Conservation (phyloP, 2,329 filamentous ascomycete genomes). For the Zalaria obscura region DNA sequence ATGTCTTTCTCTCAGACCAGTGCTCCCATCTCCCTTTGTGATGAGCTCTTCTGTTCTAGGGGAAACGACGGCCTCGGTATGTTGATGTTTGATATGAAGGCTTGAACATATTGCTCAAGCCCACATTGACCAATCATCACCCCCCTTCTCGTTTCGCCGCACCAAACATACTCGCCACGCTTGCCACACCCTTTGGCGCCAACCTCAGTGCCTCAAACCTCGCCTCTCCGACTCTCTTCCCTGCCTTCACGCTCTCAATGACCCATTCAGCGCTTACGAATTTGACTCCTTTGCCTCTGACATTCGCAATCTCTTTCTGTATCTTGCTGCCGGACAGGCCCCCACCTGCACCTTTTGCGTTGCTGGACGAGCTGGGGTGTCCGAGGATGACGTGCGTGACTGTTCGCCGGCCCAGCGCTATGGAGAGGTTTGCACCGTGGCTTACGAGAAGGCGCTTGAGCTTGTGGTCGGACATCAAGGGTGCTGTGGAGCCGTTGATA, state of each 20-base stretch:
- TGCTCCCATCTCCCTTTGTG: too few relatives aligned
- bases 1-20: too few relatives aligned
- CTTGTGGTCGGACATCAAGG: slow-evolving; percentile 70
- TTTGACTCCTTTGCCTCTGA: slow-evolving; percentile 56
- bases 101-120: too few relatives aligned
- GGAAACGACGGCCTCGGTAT: too few relatives aligned
- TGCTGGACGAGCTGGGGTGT: slow-evolving; percentile 27
- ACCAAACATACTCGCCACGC: slow-evolving; percentile 43
- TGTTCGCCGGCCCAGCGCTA: slow-evolving; percentile 54
- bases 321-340: slow-evolving; percentile 66
- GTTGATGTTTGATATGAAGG: too few relatives aligned
- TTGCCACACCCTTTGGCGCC: slow-evolving; percentile 47
- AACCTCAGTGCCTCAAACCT: slow-evolving; percentile 52
- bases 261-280: slow-evolving; percentile 77
- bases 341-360: slow-evolving; percentile 46
- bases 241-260: slow-evolving; percentile 67
- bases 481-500: slow-evolving; percentile 76
- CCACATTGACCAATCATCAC: too few relatives aligned
- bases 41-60: too few relatives aligned
- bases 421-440: slow-evolving; percentile 59
- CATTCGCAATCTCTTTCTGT: slow-evolving; percentile 60
- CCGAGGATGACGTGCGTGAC: slow-evolving; percentile 83
- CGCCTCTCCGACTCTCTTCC: slow-evolving; percentile 60
- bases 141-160: too few relatives aligned
- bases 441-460: slow-evolving; percentile 64